Base-by-base conservation (phyloP, 495 filamentous ascomycete genomes). In the Podospora fimiseda region DNA sequence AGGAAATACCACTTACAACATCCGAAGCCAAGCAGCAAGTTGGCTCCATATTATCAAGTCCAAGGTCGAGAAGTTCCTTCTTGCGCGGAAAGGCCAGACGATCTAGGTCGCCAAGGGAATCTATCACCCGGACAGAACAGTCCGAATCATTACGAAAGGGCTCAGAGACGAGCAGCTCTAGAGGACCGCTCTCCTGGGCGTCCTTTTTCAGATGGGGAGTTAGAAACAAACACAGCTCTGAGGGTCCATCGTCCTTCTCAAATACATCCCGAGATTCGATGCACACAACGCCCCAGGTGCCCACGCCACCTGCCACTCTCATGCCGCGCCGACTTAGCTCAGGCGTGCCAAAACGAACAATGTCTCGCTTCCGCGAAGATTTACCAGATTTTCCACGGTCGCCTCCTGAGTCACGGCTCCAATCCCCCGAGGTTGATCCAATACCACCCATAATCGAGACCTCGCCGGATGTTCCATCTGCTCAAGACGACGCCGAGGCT, bases 351-450 rank as follows among this genome's bases (percentile, higher is more conserved):
- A 81, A 83, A 54, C 84, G 89, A 23, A 88, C 89, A 2, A 87
- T 87, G 69, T 95, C 89, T 39, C 91, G 89, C 43, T 96, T 96
- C 74, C 81, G 84, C n/a, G 90, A 96, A 66, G 90, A 95, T 64
- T 79, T 96, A 14, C 89, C 88, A 15, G 90, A 95, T 59, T 75
- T 89, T 23, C 87, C 89, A 1, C 63, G 90, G 15, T 92, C 89
- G 15, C 88, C 88, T 8, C 84, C 89, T 3, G 86, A 87, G 48
- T 94, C 90, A 1, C 76, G 87, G 38, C 62, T 92, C 24, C 88
- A 91, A 55, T 91, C 88, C 0, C 84, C 83, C 3, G 81, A 85
- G 57, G 74, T 65, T 5, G 76, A 81, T 15, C 69, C 67, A 61
- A 51, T 67, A 21, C 58, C 61, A 1, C 55, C 62, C 33, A 58